Conservation (phyloP, 345 rosid species). For the Microcos paniculata region DNA sequence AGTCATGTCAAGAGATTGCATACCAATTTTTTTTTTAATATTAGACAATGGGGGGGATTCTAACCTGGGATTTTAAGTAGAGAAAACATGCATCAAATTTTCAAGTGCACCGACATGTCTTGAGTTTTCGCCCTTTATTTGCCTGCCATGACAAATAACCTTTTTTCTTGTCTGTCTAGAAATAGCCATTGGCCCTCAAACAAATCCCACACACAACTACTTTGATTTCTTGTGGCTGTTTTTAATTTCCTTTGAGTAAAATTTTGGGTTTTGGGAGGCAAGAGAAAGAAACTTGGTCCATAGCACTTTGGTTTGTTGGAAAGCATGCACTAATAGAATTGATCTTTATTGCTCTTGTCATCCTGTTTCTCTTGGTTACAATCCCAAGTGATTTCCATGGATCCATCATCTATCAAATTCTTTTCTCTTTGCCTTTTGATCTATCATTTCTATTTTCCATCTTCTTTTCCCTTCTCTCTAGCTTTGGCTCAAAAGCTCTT, state of each 20-base stretch:
- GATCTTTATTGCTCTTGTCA: slow-evolving; percentile 2
- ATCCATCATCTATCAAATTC: not conserved
- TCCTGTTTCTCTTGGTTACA: not conserved
- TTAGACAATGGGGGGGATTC: too few species aligned
- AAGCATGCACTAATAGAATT: not conserved
- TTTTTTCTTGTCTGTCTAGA: not conserved
- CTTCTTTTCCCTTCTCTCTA: not conserved
- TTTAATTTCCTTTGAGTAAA: not conserved
- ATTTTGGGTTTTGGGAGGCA: not conserved
- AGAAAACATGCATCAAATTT: too few species aligned
- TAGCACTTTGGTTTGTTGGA: slow-evolving; percentile 32
- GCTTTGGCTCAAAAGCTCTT: slow-evolving; percentile 5
- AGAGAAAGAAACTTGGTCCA: slow-evolving; percentile 16
- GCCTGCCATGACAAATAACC: not conserved
- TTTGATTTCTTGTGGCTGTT: not conserved
- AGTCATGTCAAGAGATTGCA: slow-evolving; percentile 18
- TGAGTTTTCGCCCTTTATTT: not conserved
- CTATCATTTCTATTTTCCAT: not conserved
- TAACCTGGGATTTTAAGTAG: too few species aligned
- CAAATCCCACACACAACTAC: not conserved
- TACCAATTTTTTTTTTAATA: too few species aligned
- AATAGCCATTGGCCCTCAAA: slow-evolving; percentile 21
- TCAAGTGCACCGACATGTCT: too few species aligned
- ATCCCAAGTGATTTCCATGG: not conserved
- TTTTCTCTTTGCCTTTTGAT: not conserved